Evolutionary conservation across 2,329 filamentous ascomycete genomes (phyloP).

Genomic region (Ustulina deusta): DNA sequence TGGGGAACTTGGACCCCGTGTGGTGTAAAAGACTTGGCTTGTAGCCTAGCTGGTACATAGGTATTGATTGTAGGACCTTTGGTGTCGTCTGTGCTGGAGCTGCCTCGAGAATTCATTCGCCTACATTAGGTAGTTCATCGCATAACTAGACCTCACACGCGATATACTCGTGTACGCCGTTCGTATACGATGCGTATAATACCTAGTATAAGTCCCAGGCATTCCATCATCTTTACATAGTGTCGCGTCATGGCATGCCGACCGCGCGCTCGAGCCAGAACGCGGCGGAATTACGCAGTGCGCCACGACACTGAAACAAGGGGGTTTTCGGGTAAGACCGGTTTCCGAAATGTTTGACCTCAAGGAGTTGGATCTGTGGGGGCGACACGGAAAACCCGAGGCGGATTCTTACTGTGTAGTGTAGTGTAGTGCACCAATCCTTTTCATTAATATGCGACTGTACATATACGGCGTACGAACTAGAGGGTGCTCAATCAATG

Average conservation of each 20-base stretch:
- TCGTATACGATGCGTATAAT: too few species aligned
- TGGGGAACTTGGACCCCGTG: slow-evolving; percentile 50
- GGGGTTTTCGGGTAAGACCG: slow-evolving; percentile 28
- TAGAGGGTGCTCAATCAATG: not conserved
- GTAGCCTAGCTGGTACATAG: not conserved
- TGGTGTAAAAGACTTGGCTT: not conserved
- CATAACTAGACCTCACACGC: too few species aligned
- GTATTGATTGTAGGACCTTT: not conserved
- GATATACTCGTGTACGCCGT: too few species aligned
- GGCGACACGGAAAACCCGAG: slow-evolving; percentile 11
- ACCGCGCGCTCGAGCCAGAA: not conserved
- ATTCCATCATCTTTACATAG: not conserved
- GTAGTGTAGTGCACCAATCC: not conserved
- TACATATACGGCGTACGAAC: too few species aligned
- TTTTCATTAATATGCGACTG: not conserved
- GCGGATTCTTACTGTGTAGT: not conserved
- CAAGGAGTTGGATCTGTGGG: slow-evolving; percentile 20
- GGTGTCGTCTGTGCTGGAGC: not conserved
- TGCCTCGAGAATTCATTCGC: not conserved
- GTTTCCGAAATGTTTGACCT: slow-evolving; percentile 17
- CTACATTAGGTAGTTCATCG: too few species aligned
- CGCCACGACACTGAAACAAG: slow-evolving; percentile 27
- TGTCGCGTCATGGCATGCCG: not conserved
- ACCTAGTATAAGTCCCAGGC: not conserved
- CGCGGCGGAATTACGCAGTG: slow-evolving; percentile 6